Evolutionary conservation across 164 flowering plant genomes (phyloP).

Genomic region (Vitis labrusca): DNA sequence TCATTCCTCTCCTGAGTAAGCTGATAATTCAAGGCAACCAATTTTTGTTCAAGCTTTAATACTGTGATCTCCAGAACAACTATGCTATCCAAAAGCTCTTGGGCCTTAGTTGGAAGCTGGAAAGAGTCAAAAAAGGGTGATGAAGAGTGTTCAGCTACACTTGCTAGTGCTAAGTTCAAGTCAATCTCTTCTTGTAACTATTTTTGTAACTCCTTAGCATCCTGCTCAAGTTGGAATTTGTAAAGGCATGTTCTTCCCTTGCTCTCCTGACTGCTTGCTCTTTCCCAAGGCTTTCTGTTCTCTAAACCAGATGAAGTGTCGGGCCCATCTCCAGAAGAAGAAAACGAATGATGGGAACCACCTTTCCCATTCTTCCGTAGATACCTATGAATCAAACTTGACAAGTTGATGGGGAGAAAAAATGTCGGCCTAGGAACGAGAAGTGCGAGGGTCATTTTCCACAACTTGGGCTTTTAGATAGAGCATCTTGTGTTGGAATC

Average conservation of each 20-base stretch:
- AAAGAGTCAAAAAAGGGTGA: conserved; percentile 17
- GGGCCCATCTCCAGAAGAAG: conserved; percentile 16
- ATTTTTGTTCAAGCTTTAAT: conserved; percentile 42
- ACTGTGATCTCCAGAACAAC: conserved; percentile 37
- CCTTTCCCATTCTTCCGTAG: conserved; percentile 5
- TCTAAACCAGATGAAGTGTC: conserved; percentile 8
- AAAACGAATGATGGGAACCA: not conserved
- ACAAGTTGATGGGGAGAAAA: not conserved
- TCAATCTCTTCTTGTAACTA: conserved; percentile 40
- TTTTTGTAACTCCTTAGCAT: conserved; percentile 28
- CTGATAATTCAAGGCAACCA: conserved; percentile 32
- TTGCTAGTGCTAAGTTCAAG: conserved; percentile 35
- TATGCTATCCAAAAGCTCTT: conserved; percentile 35
- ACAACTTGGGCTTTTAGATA: conserved; percentile 15
- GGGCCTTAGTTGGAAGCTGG: conserved; percentile 38
- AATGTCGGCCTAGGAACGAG: not conserved
- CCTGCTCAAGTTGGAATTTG: conserved; percentile 38
- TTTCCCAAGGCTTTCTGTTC: conserved; percentile 4
- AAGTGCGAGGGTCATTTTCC: not conserved
- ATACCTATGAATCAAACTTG: conserved; percentile 17
- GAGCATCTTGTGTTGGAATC: conserved; percentile 2
- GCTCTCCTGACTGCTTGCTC: conserved; percentile 9
- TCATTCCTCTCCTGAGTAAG: conserved; percentile 50
- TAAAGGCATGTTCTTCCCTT: conserved; percentile 18
- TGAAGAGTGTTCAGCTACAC: conserved; percentile 27